A percentile compares a stretch with the other conserved stretches of the same genome.
Evolutionary conservation across 179 eudicot species (phyloP).

Genomic region (Camellia oleifera): DNA sequence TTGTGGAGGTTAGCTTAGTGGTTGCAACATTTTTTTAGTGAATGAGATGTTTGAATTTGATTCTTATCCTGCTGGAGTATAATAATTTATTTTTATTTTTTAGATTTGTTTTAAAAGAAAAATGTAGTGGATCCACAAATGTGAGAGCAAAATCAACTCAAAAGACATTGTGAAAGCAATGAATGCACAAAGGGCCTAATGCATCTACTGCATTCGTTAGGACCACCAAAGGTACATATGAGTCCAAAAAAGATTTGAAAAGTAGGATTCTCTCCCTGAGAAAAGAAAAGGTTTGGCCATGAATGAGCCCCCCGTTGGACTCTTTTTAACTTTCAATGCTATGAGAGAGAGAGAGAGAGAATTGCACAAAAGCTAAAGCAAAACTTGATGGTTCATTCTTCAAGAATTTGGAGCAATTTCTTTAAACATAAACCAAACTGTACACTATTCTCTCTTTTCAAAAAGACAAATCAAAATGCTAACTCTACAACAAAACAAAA

Average conservation of each 20-base stretch:
- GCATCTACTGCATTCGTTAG: neutral
- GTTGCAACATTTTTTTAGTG: neutral
- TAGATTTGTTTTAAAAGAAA: too few relatives aligned
- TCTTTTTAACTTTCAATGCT: neutral
- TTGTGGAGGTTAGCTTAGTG: too few relatives aligned
- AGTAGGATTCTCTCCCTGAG: slow-evolving; percentile 8
- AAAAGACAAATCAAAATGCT: neutral
- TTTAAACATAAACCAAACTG: neutral
- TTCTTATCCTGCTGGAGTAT: too few relatives aligned
- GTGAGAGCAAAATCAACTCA: neutral
- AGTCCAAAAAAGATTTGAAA: neutral
- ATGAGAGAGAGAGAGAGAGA: too few relatives aligned
- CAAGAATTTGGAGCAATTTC: neutral
- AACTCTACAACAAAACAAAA: neutral
- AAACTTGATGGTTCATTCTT: neutral
- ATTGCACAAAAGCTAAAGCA: slow-evolving; percentile 6
- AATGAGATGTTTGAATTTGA: neutral
- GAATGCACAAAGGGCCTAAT: neutral
- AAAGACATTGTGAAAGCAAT: neutral
- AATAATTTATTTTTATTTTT: too few relatives aligned
- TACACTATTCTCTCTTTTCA: neutral
- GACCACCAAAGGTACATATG: neutral
- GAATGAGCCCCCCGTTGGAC: too few relatives aligned
- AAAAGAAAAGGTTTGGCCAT: neutral
- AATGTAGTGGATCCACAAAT: too few relatives aligned